phyloP scores from a whole-genome alignment of 202 grass and related monocot genomes.

The Carex sylvatica region DNA sequence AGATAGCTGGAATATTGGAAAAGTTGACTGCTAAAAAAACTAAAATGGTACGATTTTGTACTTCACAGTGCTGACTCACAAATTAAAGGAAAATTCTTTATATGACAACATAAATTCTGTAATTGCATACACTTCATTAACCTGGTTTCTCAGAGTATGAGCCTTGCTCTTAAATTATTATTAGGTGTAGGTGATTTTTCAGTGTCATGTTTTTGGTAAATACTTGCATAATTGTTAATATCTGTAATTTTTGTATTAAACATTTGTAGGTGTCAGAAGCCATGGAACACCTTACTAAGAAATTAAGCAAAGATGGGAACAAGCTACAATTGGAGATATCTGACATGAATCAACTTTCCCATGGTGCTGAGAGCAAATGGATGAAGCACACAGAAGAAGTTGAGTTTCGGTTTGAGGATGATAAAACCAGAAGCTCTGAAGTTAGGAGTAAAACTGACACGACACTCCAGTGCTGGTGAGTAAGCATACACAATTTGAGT shows the following conservation, averaged over 20 bases:
- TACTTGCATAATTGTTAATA: neutral
- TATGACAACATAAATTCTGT: neutral
- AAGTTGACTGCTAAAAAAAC: conserved; percentile 49
- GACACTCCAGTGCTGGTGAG: conserved; percentile 51
- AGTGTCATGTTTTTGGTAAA: neutral
- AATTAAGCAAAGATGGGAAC: conserved; percentile 42
- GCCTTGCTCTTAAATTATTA: neutral
- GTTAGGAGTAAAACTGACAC: conserved; percentile 40
- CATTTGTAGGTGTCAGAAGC: conserved; percentile 54
- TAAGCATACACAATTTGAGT: neutral
- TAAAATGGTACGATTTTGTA: conserved; percentile 48
- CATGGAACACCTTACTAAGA: conserved; percentile 42
- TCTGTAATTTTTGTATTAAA: conserved; percentile 12
- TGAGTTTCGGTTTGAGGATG: conserved; percentile 41
- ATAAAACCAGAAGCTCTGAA: conserved; percentile 32
- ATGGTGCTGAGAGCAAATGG: conserved; percentile 40
- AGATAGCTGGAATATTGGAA: conserved; percentile 61
- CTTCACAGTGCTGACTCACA: neutral
- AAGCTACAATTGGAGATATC: conserved; percentile 41
- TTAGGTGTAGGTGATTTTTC: neutral
- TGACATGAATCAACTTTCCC: conserved; percentile 45
- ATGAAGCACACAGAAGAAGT: conserved; percentile 35
- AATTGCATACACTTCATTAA: neutral
- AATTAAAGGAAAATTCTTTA: neutral
- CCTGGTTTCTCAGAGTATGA: neutral